A percentile compares a stretch with the other conserved stretches of the same genome.
Conservation (phyloP, 2,329 filamentous ascomycete genomes). For the Pseudogymnoascus sp. region DNA sequence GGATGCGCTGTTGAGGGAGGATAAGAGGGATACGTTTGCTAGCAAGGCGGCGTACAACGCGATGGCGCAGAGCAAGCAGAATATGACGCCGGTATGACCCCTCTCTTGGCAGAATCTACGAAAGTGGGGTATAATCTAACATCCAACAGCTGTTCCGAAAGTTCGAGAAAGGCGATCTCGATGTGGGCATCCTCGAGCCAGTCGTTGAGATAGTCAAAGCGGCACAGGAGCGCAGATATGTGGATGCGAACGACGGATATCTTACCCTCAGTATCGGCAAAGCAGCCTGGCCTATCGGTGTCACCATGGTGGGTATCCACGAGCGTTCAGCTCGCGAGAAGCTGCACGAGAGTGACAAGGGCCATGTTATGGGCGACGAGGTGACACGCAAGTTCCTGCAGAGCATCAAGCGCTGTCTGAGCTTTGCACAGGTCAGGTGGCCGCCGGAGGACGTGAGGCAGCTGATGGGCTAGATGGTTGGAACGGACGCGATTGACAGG, state of each 20-base stretch:
- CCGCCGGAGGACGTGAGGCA: conserved; percentile 86
- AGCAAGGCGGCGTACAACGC: conserved; percentile 75
- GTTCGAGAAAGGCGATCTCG: conserved; percentile 72
- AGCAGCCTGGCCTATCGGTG: conserved; percentile 96
- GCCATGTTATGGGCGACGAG: conserved; percentile 96
- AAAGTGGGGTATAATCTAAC: neutral
- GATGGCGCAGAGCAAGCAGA: conserved; percentile 80
- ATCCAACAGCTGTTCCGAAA: conserved; percentile 64
- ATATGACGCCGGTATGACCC: conserved; percentile 62
- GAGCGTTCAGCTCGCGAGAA: conserved; percentile 94
- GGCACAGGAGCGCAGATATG: conserved; percentile 83
- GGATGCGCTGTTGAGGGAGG: conserved; percentile 61
- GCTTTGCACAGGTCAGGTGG: conserved; percentile 95
- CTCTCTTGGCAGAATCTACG: neutral
- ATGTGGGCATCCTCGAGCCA: conserved; percentile 70
- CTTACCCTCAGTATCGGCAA: conserved; percentile 88
- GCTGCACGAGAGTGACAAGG: conserved; percentile 76
- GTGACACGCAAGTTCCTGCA: conserved; percentile 91
- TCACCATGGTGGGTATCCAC: conserved; percentile 99
- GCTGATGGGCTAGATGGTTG: conserved; percentile 66
- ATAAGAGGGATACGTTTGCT: conserved; percentile 56
- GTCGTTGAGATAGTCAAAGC: conserved; percentile 87
- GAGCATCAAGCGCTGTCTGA: conserved; percentile 94
- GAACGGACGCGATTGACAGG: neutral
- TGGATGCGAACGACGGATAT: conserved; percentile 95